These are phyloP conservation scores for Obelidium mucronatum DNA, from an alignment of 192 early-diverging fungal genomes.

Conservation along the genomic window DNA sequence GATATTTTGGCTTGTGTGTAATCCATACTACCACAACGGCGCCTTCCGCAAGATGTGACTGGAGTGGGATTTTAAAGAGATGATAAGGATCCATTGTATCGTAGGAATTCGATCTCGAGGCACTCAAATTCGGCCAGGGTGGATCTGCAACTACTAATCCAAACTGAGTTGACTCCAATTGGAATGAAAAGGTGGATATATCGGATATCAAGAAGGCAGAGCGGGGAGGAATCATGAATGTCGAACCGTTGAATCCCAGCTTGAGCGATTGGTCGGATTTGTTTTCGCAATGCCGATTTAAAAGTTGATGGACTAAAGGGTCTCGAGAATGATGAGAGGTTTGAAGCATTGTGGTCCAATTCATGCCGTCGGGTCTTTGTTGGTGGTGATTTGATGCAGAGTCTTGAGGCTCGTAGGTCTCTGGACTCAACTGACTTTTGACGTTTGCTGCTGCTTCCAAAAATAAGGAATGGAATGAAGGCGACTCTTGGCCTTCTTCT, in stretches of 20 bases:
- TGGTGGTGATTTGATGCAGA: too few species aligned
- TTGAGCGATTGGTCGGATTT: neutral
- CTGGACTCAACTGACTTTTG: too few species aligned
- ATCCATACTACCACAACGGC: constrained; percentile 73
- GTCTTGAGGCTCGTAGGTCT: too few species aligned
- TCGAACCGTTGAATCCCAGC: neutral
- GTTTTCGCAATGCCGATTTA: neutral
- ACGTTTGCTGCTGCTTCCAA: too few species aligned
- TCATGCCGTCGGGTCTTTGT: too few species aligned
- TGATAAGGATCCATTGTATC: constrained; percentile 67
- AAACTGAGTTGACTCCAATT: neutral
- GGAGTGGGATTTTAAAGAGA: constrained; percentile 68
- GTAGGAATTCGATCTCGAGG: constrained; percentile 61
- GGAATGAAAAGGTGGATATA: neutral
- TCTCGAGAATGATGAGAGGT: too few species aligned
- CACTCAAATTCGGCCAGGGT: constrained; percentile 76
- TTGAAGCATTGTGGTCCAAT: too few species aligned
- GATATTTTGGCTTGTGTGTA: constrained; percentile 71
- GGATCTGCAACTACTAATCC: constrained; percentile 67
- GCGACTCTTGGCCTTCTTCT: too few species aligned
- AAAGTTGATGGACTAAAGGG: neutral
- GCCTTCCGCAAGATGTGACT: constrained; percentile 44
- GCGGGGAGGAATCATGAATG: constrained; percentile 32
- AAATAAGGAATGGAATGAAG: too few species aligned
- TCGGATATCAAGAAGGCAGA: constrained; percentile 43